Percentiles rank a stretch among this genome's conserved stretches.
Conservation (phyloP, 805 yeast genomes). For the Candida taoyuanica region DNA sequence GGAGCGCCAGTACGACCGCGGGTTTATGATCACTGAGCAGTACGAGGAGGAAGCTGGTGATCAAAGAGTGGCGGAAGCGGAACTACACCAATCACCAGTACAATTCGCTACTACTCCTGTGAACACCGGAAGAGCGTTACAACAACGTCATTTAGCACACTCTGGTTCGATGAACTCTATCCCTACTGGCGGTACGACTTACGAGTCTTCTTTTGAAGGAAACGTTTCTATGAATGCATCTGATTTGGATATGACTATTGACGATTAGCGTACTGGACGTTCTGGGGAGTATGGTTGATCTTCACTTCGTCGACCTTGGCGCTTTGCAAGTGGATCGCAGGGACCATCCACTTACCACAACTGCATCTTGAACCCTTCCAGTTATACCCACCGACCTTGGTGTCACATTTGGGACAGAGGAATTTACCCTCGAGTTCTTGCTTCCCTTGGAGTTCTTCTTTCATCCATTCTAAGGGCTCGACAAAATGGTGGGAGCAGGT, state of each 20-base stretch:
- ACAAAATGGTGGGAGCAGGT: constrained; percentile 80
- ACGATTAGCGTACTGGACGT: constrained; percentile 26
- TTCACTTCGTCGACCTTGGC: constrained; percentile 68
- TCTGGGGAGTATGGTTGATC: constrained; percentile 13
- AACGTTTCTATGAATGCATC: constrained; percentile 30
- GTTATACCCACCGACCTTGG: constrained; percentile 85
- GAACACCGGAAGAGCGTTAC: too few relatives aligned
- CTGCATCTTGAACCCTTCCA: constrained; percentile 96
- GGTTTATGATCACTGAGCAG: constrained; percentile 25
- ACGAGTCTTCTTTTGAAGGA: constrained; percentile 21
- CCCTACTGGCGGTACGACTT: constrained; percentile 7
- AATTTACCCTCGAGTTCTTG: constrained; percentile 82
- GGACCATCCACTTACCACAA: constrained; percentile 94
- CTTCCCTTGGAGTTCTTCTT: constrained; percentile 52
- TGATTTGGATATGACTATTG: constrained; percentile 42
- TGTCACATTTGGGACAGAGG: constrained; percentile 74
- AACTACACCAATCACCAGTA: constrained; percentile 19
- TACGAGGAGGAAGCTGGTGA: constrained; percentile 17
- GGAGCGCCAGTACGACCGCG: constrained; percentile 25
- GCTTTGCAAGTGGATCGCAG: constrained; percentile 77
- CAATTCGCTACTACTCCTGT: constrained; percentile 17
- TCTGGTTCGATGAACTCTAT: constrained; percentile 7
- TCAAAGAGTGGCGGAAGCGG: constrained; percentile 2
- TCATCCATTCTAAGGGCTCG: constrained; percentile 94
- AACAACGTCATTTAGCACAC: constrained; percentile 8